Conservation (phyloP, 352 stramenopile genomes). For the Pythium coloratum region DNA sequence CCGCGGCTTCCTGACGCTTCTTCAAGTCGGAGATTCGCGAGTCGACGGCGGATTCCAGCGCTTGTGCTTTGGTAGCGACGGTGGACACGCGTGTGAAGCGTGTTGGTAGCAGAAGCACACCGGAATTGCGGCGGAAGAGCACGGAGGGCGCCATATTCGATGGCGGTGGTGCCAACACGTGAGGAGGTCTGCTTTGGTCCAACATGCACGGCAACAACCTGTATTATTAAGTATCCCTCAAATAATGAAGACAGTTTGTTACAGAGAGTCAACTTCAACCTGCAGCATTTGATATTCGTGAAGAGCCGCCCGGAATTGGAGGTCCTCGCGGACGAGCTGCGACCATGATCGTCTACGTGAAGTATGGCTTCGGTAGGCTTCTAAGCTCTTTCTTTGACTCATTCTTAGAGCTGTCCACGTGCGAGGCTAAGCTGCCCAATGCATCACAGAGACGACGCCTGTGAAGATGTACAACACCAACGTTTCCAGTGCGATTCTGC, state of each 20-base stretch:
- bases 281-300: conserved; percentile 14
- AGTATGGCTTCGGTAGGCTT: conserved; percentile 77
- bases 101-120: conserved; percentile 1
- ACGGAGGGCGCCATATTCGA: neutral
- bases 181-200: neutral
- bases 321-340: neutral
- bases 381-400: too few species aligned
- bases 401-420: too few species aligned
- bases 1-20: conserved; percentile 40
- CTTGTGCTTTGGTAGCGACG: conserved; percentile 46
- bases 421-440: neutral
- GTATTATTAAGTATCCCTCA: neutral
- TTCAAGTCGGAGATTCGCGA: conserved; percentile 68
- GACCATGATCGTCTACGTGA: conserved; percentile 74
- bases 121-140: neutral
- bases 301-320: conserved; percentile 12
- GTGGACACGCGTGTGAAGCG: conserved; percentile 1
- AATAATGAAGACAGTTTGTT: neutral
- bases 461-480: conserved; percentile 81
- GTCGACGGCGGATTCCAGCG: conserved; percentile 33
- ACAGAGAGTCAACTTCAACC: conserved; percentile 12
- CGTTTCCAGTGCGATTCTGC: conserved; percentile 65
- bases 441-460: conserved; percentile 41
- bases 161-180: neutral
- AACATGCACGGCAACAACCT: neutral